phyloP scores from a whole-genome alignment of 139 green algal species.

The Micractinium sp. region DNA sequence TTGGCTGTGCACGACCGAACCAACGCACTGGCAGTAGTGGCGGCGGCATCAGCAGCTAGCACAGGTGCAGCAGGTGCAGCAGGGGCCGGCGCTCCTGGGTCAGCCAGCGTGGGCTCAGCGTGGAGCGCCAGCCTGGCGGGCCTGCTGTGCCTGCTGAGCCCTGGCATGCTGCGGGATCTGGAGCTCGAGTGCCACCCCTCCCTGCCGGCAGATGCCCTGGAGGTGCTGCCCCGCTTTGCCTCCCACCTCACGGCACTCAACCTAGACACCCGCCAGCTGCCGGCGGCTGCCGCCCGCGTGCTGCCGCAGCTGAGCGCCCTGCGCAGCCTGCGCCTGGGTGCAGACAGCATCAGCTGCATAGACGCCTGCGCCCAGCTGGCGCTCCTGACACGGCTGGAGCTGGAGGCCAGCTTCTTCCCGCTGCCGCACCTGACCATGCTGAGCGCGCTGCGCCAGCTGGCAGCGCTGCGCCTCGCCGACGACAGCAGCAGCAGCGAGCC shows the following conservation, averaged over 20 bases:
- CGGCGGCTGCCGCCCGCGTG: not conserved
- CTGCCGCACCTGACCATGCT: not conserved
- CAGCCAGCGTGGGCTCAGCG: not conserved
- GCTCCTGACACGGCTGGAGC: not conserved
- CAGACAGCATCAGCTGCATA: not conserved
- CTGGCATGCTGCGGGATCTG: not conserved
- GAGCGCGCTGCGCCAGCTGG: not conserved
- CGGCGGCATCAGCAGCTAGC: not conserved
- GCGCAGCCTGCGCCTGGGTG: not conserved
- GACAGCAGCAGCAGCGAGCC: not conserved
- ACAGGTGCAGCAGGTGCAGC: not conserved
- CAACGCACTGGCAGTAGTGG: not conserved
- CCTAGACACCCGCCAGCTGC: not conserved
- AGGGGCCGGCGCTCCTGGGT: not conserved
- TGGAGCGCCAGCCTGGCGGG: not conserved
- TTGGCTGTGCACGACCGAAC: not conserved
- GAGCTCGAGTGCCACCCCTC: not conserved
- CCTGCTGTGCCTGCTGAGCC: not conserved
- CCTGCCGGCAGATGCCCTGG: not conserved
- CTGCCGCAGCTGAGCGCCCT: not conserved
- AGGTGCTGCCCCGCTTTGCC: not conserved
- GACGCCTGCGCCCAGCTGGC: not conserved
- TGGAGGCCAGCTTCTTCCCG: not conserved
- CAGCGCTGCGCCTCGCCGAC: not conserved
- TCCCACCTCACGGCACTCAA: not conserved